Conservation (phyloP, 2,329 filamentous ascomycete species). For the Aureobasidium namibiae region DNA sequence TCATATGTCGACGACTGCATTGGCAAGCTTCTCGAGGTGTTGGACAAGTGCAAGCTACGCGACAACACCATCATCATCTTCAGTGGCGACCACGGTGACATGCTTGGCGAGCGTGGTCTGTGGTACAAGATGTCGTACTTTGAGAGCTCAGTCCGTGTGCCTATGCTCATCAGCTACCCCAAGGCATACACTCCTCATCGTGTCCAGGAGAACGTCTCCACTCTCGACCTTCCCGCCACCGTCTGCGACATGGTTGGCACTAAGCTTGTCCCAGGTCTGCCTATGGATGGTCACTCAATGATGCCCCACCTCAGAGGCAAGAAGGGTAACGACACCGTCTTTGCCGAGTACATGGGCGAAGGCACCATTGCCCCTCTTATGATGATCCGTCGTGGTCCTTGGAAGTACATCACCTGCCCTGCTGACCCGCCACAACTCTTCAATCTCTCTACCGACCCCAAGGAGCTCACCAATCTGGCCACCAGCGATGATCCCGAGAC, state of each 20-base stretch:
- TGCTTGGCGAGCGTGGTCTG: slow-evolving; percentile 84
- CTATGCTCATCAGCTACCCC: slow-evolving; percentile 76
- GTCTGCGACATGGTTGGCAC: slow-evolving; percentile 75
- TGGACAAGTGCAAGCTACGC: slow-evolving; percentile 71
- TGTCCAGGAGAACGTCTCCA: slow-evolving; percentile 78
- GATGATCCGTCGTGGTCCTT: slow-evolving; percentile 84
- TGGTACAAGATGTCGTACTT: slow-evolving; percentile 99
- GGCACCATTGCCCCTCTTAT: slow-evolving; percentile 81
- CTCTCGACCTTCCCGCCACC: slow-evolving; percentile 81
- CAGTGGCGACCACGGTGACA: slow-evolving; percentile 89
- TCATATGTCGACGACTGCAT: slow-evolving; percentile 93
- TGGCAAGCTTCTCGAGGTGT: slow-evolving; percentile 66
- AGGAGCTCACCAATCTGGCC: slow-evolving; percentile 67
- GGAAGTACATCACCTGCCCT: slow-evolving; percentile 86
- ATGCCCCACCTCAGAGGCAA: slow-evolving; percentile 65
- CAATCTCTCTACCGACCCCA: slow-evolving; percentile 66
- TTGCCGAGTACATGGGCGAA: slow-evolving; percentile 91
- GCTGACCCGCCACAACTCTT: slow-evolving; percentile 78
- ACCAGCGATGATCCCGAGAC: slow-evolving; percentile 31
- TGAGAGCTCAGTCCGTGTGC: slow-evolving; percentile 82
- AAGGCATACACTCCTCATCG: slow-evolving; percentile 65
- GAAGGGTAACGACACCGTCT: slow-evolving; percentile 73
- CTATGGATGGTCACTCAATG: slow-evolving; percentile 77
- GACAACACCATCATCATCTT: slow-evolving; percentile 89
- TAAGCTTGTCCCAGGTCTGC: slow-evolving; percentile 60